A percentile compares a stretch with the other conserved stretches of the same genome.
phyloP scores from a whole-genome alignment of 2,329 filamentous ascomycete species.

The Gaeumannomyces sp. region DNA sequence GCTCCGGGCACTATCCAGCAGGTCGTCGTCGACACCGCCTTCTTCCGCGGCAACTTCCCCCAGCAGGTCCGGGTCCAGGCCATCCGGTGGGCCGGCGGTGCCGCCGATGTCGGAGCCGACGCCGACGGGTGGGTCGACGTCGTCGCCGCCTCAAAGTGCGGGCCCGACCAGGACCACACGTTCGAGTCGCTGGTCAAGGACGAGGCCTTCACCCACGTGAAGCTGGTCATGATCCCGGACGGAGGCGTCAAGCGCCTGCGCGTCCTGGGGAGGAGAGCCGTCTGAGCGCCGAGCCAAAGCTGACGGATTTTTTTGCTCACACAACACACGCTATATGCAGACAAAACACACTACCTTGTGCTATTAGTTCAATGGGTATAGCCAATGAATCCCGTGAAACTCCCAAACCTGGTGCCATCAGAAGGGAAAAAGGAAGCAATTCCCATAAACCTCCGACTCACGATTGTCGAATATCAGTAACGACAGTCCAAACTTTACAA shows the following conservation, averaged over 20 bases:
- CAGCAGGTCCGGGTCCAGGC: conserved; percentile 66
- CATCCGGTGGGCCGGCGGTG: conserved; percentile 43
- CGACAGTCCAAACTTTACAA: too few species aligned
- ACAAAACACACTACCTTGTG: too few species aligned
- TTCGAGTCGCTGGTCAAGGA: conserved; percentile 52
- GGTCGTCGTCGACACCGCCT: conserved; percentile 72
- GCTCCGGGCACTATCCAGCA: conserved; percentile 57
- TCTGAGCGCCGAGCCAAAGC: conserved; percentile 11
- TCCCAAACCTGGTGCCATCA: too few species aligned
- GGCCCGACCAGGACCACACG: conserved; percentile 66
- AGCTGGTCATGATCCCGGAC: conserved; percentile 88
- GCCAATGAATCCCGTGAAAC: not conserved
- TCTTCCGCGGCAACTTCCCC: conserved; percentile 79
- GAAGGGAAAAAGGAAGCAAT: too few species aligned
- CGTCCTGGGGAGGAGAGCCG: conserved; percentile 60
- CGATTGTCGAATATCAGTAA: too few species aligned
- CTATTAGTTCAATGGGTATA: not conserved
- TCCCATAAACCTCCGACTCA: too few species aligned
- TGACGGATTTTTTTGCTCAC: not conserved
- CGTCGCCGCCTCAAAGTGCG: conserved; percentile 59
- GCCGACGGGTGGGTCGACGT: conserved; percentile 60
- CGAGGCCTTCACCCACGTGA: conserved; percentile 69
- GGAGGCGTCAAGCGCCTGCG: conserved; percentile 86
- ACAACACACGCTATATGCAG: too few species aligned
- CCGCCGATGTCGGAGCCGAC: conserved; percentile 47